Evolutionary conservation across 192 early-diverging fungal genomes (phyloP).

Genomic region (Haplosporangium gracile): DNA sequence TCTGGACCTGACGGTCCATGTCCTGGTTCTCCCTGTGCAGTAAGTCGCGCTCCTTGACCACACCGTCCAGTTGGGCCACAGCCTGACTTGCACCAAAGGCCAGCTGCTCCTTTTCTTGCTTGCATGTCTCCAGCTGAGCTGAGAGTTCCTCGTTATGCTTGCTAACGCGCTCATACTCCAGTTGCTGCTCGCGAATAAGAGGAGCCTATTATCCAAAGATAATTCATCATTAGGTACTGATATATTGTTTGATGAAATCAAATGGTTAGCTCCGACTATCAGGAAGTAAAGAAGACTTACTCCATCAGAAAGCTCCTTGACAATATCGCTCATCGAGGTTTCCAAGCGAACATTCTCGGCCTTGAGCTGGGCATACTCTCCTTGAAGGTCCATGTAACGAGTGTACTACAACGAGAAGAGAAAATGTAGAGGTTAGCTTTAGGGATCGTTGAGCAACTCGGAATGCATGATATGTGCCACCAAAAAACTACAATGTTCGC

Average conservation of each 20-base stretch:
- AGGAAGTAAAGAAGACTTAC: slow-evolving; percentile 15
- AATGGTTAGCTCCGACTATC: too few relatives aligned
- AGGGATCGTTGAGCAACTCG: not conserved
- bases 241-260: not conserved
- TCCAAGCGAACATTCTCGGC: slow-evolving; percentile 63
- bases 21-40: slow-evolving; percentile 70
- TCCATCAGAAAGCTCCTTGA: slow-evolving; percentile 59
- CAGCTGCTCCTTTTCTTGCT: slow-evolving; percentile 54
- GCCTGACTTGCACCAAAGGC: slow-evolving; percentile 39
- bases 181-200: slow-evolving; percentile 69
- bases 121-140: slow-evolving; percentile 58
- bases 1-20: slow-evolving; percentile 66
- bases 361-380: slow-evolving; percentile 59
- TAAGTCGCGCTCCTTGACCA: slow-evolving; percentile 60
- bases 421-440: not conserved
- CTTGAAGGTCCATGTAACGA: slow-evolving; percentile 69
- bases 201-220: slow-evolving; percentile 58
- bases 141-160: slow-evolving; percentile 66
- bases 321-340: slow-evolving; percentile 69
- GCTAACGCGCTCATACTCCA: slow-evolving; percentile 65
- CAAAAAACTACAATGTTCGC: not conserved
- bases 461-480: not conserved
- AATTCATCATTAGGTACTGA: not conserved
- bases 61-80: slow-evolving; percentile 51
- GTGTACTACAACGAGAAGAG: slow-evolving; percentile 49